Percentiles rank a stretch among this genome's conserved stretches.
These are phyloP conservation scores for Pisolithus marmoratus DNA, from an alignment of 768 basidiomycete genomes.

Conservation along the genomic window DNA sequence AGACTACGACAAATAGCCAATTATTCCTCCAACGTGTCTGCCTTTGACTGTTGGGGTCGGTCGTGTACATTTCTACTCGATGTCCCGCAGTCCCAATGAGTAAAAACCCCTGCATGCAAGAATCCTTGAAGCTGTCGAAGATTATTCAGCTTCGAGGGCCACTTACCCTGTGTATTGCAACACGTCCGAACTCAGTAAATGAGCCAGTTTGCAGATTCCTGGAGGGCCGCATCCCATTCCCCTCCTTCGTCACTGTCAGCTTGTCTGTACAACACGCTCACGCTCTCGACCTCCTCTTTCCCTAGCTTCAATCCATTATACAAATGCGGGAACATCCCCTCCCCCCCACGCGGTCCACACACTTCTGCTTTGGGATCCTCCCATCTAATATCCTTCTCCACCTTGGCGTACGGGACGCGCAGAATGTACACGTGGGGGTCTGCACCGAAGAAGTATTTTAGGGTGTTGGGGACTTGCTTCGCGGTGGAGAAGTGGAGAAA, in stretches of 20 bases:
- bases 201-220: constrained; percentile 25
- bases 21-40: too few species aligned
- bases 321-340: constrained; percentile 50
- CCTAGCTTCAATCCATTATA: constrained; percentile 44
- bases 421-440: constrained; percentile 38
- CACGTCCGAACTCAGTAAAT: constrained; percentile 20
- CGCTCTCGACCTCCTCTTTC: constrained; percentile 39
- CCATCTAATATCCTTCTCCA: constrained; percentile 43
- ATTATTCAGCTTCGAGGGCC: too few species aligned
- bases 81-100: too few species aligned
- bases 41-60: too few species aligned
- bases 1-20: too few species aligned
- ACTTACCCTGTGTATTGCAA: too few species aligned
- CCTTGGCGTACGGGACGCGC: constrained; percentile 35
- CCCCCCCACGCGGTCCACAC: constrained; percentile 37
- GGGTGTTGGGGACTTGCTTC: constrained; percentile 41
- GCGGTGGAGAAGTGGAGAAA: constrained; percentile 56
- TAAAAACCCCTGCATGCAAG: too few species aligned
- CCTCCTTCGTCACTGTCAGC: constrained; percentile 1
- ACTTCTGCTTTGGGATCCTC: constrained; percentile 39
- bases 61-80: too few species aligned
- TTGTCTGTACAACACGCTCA: constrained; percentile 23
- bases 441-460: constrained; percentile 40
- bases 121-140: too few species aligned
- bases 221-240: constrained; percentile 30